Conservation (phyloP, 768 basidiomycete genomes). For the Pulveroboletus frians region DNA sequence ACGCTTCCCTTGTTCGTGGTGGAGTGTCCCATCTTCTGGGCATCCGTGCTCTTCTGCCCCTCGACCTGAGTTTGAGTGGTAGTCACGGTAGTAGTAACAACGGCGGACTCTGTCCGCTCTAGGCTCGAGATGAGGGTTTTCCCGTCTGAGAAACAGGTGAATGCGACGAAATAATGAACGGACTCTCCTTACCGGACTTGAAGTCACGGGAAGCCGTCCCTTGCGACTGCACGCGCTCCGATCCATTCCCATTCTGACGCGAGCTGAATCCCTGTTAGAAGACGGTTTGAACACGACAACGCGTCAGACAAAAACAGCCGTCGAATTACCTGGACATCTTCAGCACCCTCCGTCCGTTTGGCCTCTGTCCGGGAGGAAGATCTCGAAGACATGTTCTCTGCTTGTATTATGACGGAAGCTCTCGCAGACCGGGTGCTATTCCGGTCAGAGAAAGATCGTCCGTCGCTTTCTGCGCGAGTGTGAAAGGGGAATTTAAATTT, state of each 20-base stretch:
- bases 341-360: background rate
- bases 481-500: background rate
- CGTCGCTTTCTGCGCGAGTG: too few relatives aligned
- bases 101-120: background rate
- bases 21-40: too few relatives aligned
- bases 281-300: background rate
- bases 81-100: background rate
- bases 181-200: background rate
- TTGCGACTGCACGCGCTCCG: background rate
- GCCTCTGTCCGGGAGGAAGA: background rate
- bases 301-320: too few relatives aligned
- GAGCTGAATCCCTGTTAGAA: background rate
- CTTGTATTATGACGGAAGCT: background rate
- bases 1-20: too few relatives aligned
- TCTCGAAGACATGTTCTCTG: background rate
- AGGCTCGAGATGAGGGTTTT: background rate
- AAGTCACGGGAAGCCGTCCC: background rate
- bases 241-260: too few relatives aligned
- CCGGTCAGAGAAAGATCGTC: background rate
- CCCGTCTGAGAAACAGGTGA: background rate
- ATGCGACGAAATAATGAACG: too few relatives aligned
- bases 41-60: too few relatives aligned
- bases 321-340: background rate
- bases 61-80: too few relatives aligned
- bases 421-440: background rate